Evolutionary conservation across 371 early-diverging fungal genomes (phyloP), one percentile per base, ranked within the genome.

Genomic region (Actinomortierella ambigua): DNA sequence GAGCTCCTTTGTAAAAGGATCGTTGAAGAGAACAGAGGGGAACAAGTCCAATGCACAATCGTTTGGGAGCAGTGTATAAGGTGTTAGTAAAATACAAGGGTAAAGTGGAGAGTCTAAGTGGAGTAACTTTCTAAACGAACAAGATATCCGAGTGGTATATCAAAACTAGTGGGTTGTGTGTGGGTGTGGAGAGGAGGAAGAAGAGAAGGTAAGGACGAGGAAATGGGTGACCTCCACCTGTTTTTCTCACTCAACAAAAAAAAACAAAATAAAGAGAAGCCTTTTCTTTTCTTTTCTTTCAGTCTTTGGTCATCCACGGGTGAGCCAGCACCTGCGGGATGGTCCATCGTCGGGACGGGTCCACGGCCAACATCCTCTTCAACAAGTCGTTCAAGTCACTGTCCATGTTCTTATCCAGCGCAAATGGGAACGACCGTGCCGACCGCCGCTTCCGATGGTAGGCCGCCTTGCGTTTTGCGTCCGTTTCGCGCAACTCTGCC

Each of bases 291-390:
- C n/a, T 20, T 27, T 69, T 61, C 70, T 53, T 73, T 60, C 3
- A 55, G 62, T 23, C 67, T 63, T 42, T 73, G 63, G 23, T 49
- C 50, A 7, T 55, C 34, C 34, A 34, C 11, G 57, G 61, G 48
- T 73, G 75, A 27, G 34, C 63, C 18, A 73, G 34, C 17, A 73
- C 68, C 29, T 73, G 53, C n/a, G 47, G 50, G 67, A 73, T 73
- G 6, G 57, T 60, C 3, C 66, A 34, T 2, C 75, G 63, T 13
- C 53, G 41, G 9, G 59, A 40, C 11, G 67, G 67, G 23, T 63
- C 60, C 46, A 63, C 61, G 2, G 60, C 67, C 57, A 73, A 57
- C 67, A 73, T 67, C 26, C 49, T 55, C 55, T 60, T 54, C 42
- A 73, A n/a, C 44, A 73, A 54, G 23, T 66, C 67, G 17, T 60